Conservation (phyloP, 1,284 basidiomycete genomes). For the Cryptococcus sp. region DNA sequence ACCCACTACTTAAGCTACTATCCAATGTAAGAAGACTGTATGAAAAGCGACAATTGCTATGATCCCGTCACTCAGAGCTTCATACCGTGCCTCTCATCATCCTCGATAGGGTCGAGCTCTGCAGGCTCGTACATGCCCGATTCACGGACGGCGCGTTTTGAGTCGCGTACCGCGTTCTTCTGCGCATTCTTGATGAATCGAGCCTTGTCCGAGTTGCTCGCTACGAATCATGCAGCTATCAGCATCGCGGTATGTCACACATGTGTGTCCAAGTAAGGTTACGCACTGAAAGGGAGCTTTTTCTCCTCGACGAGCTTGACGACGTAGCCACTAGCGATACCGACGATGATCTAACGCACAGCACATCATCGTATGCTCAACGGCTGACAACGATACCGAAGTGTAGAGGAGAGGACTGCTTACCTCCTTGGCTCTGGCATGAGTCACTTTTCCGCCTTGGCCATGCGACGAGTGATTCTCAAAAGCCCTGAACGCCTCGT, state of each 20-base stretch:
- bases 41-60: too few relatives aligned
- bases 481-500: slow-evolving; percentile 39
- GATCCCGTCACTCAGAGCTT: too few relatives aligned
- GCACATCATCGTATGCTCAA: not conserved
- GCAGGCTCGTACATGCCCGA: slow-evolving; percentile 29
- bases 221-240: not conserved
- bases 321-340: slow-evolving; percentile 31
- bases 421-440: slow-evolving; percentile 32
- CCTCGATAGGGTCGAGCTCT: slow-evolving; percentile 34
- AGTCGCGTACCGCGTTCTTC: slow-evolving; percentile 27
- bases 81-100: slow-evolving; percentile 33
- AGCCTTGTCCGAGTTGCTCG: slow-evolving; percentile 31
- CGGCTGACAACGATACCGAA: not conserved
- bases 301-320: slow-evolving; percentile 40
- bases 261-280: not conserved
- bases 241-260: not conserved
- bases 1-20: too few relatives aligned
- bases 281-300: slow-evolving; percentile 39
- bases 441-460: slow-evolving; percentile 26
- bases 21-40: too few relatives aligned
- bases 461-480: slow-evolving; percentile 31
- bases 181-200: slow-evolving; percentile 35
- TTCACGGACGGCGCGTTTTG: slow-evolving; percentile 39
- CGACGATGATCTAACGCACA: slow-evolving; percentile 31
- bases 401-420: slow-evolving; percentile 5